Evolutionary conservation across 2,329 filamentous ascomycete species (phyloP).

Genomic region (Calonectria hongkongensis): DNA sequence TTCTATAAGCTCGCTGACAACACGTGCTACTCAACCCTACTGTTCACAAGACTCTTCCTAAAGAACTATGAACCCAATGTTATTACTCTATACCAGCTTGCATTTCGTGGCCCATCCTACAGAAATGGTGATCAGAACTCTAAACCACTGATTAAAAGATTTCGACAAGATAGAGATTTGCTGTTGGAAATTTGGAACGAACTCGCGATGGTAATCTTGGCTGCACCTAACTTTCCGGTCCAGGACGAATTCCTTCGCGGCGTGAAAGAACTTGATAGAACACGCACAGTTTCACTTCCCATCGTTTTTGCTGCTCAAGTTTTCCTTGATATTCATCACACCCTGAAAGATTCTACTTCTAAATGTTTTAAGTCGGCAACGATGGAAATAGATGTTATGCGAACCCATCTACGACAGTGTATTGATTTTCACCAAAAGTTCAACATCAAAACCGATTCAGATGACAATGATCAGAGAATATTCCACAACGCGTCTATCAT

Average conservation of each 20-base stretch:
- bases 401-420: constrained; percentile 2
- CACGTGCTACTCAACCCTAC: no score
- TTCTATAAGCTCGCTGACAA: no score
- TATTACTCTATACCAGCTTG: no score
- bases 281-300: constrained; percentile 58
- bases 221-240: constrained; percentile 52
- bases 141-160: constrained; percentile 57
- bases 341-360: constrained; percentile 47
- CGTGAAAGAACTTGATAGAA: constrained; percentile 57
- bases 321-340: constrained; percentile 64
- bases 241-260: constrained; percentile 59
- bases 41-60: no score
- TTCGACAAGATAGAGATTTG: constrained; percentile 59
- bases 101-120: no score
- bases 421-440: constrained; percentile 11
- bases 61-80: no score
- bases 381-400: constrained; percentile 1
- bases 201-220: constrained; percentile 50
- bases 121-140: no score
- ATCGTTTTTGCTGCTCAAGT: constrained; percentile 64
- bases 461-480: background rate
- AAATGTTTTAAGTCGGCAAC: constrained; percentile 42
- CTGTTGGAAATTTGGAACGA: constrained; percentile 60
- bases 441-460: no score
- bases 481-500: no score